Conservation (phyloP, 345 rosid genomes). For the Carallia brachiata region DNA sequence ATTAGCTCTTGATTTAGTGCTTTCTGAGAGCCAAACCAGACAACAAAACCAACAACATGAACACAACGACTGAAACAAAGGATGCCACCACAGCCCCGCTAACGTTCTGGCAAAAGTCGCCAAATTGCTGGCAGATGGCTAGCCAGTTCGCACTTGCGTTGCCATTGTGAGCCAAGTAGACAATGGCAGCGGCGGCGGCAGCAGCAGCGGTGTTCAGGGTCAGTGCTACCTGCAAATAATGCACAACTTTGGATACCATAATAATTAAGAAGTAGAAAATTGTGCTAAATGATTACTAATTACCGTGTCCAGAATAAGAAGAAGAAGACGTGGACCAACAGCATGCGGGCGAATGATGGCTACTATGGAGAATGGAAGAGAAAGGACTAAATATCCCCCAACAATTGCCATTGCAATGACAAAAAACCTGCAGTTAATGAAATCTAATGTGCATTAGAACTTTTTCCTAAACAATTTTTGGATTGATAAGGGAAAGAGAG, state of each 20-base stretch:
- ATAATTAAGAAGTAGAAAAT: no score
- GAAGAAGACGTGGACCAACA: conserved; percentile 51
- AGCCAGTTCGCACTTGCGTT: conserved; percentile 81
- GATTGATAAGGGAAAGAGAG: no score
- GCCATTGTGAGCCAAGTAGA: conserved; percentile 82
- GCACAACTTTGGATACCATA: no score
- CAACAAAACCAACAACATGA: conserved; percentile 46
- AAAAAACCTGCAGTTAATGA: conserved; percentile 55
- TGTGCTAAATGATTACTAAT: background rate
- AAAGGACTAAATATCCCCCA: conserved; percentile 67
- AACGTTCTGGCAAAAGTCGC: conserved; percentile 70
- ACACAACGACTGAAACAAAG: conserved; percentile 43
- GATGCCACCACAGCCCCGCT: conserved; percentile 87
- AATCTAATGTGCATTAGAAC: background rate
- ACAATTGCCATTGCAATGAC: conserved; percentile 61
- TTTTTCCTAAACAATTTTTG: no score
- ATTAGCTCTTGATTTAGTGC: background rate
- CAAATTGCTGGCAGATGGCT: conserved; percentile 73
- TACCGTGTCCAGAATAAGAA: conserved; percentile 68
- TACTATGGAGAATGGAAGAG: conserved; percentile 75
- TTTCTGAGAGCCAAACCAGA: conserved; percentile 65
- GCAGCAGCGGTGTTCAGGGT: conserved; percentile 59
- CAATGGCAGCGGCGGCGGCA: conserved; percentile 65
- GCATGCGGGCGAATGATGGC: conserved; percentile 73
- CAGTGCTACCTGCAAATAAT: conserved; percentile 49